A percentile compares a stretch with the other conserved stretches of the same genome.
Conservation (phyloP, 176 grass and related monocot species). For the Puya raimondii region DNA sequence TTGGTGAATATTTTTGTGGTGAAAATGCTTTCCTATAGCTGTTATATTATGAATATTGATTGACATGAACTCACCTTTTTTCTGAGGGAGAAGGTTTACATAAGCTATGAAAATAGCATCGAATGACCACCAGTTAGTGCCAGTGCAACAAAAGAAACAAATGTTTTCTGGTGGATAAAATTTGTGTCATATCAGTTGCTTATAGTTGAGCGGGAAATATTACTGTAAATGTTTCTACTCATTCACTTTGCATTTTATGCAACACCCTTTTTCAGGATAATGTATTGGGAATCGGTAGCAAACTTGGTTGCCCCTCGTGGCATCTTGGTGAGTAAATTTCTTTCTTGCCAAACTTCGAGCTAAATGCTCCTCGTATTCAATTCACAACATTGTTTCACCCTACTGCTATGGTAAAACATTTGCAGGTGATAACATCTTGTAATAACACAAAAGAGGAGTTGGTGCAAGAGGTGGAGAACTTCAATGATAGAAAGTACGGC, state of each 20-base stretch:
- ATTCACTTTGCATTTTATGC: neutral
- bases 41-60: too few relatives aligned
- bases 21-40: too few relatives aligned
- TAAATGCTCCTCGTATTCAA: neutral
- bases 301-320: slow-evolving; percentile 68
- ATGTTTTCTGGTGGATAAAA: slow-evolving; percentile 1
- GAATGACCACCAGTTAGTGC: too few relatives aligned
- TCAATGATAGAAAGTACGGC: slow-evolving; percentile 33
- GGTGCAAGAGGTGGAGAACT: slow-evolving; percentile 68
- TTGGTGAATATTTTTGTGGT: too few relatives aligned
- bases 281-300: slow-evolving; percentile 82
- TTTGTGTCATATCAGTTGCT: slow-evolving; percentile 5
- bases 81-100: too few relatives aligned
- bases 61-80: too few relatives aligned
- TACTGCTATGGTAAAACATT: neutral
- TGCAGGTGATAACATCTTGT: slow-evolving; percentile 82
- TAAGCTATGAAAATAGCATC: too few relatives aligned
- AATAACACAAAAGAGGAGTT: slow-evolving; percentile 86
- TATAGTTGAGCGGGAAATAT: neutral
- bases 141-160: neutral
- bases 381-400: neutral
- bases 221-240: neutral
- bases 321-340: slow-evolving; percentile 51
- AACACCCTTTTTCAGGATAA: slow-evolving; percentile 37
- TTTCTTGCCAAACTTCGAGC: neutral